A percentile compares a stretch with the other conserved stretches of the same genome.
Conservation (phyloP, 2,329 filamentous ascomycete genomes). For the Alternaria ventricosa region DNA sequence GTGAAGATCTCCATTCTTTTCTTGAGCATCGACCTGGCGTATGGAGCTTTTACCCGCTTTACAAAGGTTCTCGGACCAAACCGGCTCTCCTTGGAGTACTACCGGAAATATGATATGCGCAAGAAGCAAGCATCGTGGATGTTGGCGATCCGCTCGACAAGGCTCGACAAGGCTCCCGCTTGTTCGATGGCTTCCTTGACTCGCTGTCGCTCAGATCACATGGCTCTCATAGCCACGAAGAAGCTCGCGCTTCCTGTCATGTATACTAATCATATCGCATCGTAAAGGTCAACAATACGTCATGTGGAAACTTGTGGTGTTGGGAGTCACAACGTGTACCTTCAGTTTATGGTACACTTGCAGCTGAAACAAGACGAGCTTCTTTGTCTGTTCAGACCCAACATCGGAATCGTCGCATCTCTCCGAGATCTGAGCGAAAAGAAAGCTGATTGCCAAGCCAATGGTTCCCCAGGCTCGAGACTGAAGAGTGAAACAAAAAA, state of each 20-base stretch:
- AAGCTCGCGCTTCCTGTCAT: not conserved
- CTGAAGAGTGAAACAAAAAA: not conserved
- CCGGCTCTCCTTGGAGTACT: not conserved
- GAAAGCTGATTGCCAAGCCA: slow-evolving; percentile 1
- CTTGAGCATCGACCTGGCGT: not conserved
- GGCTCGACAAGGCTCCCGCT: not conserved
- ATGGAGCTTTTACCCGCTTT: not conserved
- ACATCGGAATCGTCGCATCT: not conserved
- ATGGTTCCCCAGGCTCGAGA: slow-evolving; percentile 4
- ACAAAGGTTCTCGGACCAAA: not conserved
- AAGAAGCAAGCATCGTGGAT: not conserved
- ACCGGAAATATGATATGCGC: not conserved
- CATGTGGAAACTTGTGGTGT: not conserved
- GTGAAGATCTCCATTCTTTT: not conserved
- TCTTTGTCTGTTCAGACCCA: not conserved
- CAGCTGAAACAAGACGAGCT: not conserved
- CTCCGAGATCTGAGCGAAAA: not conserved
- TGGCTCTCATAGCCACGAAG: not conserved
- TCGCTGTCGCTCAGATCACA: not conserved
- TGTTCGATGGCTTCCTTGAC: not conserved
- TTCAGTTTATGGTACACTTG: not conserved
- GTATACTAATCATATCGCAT: not conserved
- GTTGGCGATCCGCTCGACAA: not conserved
- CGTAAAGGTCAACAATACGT: not conserved
- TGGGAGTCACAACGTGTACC: not conserved